Conservation (phyloP, 2,329 filamentous ascomycete species). For the Bipolaris sorokiniana region DNA sequence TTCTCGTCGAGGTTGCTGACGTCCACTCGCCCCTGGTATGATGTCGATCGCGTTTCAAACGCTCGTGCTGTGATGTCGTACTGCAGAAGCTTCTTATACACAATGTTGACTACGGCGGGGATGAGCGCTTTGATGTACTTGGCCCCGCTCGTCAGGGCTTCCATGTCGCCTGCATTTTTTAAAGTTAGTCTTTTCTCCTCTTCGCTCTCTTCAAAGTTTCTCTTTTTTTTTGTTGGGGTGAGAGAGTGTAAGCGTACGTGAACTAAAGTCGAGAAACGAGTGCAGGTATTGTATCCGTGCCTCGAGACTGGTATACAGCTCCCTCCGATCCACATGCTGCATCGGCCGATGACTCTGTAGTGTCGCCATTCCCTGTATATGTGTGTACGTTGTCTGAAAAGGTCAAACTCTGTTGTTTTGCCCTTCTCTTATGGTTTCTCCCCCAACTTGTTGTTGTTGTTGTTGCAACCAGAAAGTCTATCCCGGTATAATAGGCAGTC, state of each 20-base stretch:
- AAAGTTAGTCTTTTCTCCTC: neutral
- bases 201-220: neutral
- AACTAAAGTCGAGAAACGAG: conserved; percentile 76
- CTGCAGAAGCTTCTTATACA: conserved; percentile 80
- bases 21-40: conserved; percentile 71
- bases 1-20: conserved; percentile 65
- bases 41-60: conserved; percentile 67
- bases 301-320: conserved; percentile 74
- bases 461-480: neutral
- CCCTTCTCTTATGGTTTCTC: neutral
- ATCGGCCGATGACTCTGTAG: conserved; percentile 40
- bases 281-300: conserved; percentile 74
- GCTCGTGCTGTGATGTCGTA: conserved; percentile 83
- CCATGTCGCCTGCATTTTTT: conserved; percentile 63
- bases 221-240: neutral
- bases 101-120: conserved; percentile 81
- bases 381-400: neutral
- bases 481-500: too few relatives aligned
- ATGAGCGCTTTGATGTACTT: conserved; percentile 85
- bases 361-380: conserved; percentile 24
- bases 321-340: conserved; percentile 71
- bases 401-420: neutral
- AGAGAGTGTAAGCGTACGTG: conserved; percentile 58
- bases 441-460: neutral
- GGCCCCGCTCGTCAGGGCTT: conserved; percentile 69